Evolutionary conservation across 1,284 basidiomycete genomes (phyloP).

Genomic region (Mycosarcoma mackinlayi): DNA sequence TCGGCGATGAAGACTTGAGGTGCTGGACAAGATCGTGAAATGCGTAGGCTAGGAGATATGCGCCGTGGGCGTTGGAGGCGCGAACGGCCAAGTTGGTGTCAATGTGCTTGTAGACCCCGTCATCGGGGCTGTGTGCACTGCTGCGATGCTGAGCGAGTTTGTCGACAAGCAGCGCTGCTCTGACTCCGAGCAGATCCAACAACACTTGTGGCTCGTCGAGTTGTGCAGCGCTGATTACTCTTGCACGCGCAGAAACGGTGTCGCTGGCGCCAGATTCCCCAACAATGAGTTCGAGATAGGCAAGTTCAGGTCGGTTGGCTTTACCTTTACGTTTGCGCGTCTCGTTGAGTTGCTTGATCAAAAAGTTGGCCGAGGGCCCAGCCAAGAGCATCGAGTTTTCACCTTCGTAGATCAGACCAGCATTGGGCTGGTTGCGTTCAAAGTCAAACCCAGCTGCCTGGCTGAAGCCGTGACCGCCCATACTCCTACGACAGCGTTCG

Average conservation of each 20-base stretch:
- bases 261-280: background rate
- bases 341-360: conserved; percentile 52
- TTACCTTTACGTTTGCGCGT: conserved; percentile 25
- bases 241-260: conserved; percentile 14
- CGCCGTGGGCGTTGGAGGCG: conserved; percentile 49
- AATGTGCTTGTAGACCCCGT: conserved; percentile 35
- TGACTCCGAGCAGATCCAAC: conserved; percentile 39
- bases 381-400: conserved; percentile 59
- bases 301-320: conserved; percentile 32
- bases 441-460: conserved; percentile 56
- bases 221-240: conserved; percentile 5
- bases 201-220: conserved; percentile 24
- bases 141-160: conserved; percentile 41
- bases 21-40: conserved; percentile 32
- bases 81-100: conserved; percentile 49
- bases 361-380: conserved; percentile 55
- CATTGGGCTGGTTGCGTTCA: conserved; percentile 56
- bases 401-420: conserved; percentile 59
- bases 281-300: conserved; percentile 32
- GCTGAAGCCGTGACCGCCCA: conserved; percentile 58
- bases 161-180: conserved; percentile 40
- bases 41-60: conserved; percentile 40
- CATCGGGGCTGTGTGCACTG: conserved; percentile 7
- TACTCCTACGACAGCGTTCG: conserved; percentile 49
- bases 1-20: conserved; percentile 10